These are phyloP conservation scores for Botrytis squamosa DNA, from an alignment of 2,329 filamentous ascomycete genomes.

Conservation along the genomic window DNA sequence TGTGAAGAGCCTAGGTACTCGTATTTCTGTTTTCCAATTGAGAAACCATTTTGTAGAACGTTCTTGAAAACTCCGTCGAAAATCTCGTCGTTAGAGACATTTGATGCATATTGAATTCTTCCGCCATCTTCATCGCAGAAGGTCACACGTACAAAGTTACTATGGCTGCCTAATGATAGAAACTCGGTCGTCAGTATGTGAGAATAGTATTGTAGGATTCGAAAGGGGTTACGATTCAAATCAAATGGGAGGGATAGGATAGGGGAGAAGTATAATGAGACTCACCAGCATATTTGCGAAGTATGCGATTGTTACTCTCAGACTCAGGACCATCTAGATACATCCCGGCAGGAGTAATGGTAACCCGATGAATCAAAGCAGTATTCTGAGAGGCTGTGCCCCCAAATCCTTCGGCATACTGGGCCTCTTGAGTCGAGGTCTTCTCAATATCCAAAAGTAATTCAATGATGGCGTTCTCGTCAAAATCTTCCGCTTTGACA, in stretches of 20 bases:
- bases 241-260: no score
- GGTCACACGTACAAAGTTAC: constrained; percentile 67
- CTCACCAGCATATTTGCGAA: constrained; percentile 62
- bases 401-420: constrained; percentile 30
- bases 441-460: constrained; percentile 45
- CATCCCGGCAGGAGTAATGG: constrained; percentile 59
- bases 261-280: not conserved
- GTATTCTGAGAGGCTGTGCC: constrained; percentile 32
- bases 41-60: constrained; percentile 58
- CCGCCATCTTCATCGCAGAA: constrained; percentile 74
- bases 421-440: constrained; percentile 31
- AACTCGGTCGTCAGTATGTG: not conserved
- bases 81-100: constrained; percentile 50
- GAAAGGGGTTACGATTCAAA: rapidly evolving
- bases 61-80: constrained; percentile 58
- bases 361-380: constrained; percentile 32
- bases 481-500: constrained; percentile 45
- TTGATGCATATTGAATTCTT: constrained; percentile 57
- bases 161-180: constrained; percentile 39
- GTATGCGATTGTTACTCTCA: constrained; percentile 68
- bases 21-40: constrained; percentile 62
- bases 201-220: not conserved
- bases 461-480: constrained; percentile 44
- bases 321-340: constrained; percentile 60
- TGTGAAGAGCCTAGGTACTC: constrained; percentile 76